phyloP scores from a whole-genome alignment of 2,329 filamentous ascomycete genomes.

The Verticillium alfalfae region DNA sequence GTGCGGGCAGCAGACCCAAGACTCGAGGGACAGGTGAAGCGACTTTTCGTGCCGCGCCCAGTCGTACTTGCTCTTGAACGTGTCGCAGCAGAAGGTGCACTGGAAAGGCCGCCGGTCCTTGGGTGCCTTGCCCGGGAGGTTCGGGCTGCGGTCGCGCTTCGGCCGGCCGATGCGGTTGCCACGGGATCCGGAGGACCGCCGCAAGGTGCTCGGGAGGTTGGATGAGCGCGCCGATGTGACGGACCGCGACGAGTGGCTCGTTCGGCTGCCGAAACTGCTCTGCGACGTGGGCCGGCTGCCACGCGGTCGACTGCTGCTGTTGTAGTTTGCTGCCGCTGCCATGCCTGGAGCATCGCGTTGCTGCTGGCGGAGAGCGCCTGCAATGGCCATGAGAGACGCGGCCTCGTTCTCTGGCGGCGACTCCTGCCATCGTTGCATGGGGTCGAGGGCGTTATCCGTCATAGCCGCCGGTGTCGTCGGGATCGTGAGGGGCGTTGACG shows the following conservation, averaged over 20 bases:
- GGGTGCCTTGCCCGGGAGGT: background rate
- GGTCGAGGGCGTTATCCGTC: constrained; percentile 14
- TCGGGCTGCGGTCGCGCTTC: background rate
- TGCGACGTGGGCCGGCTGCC: background rate
- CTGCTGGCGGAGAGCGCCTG: constrained; percentile 14
- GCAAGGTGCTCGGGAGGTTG: background rate
- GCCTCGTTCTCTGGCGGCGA: constrained; percentile 25
- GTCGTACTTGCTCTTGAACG: constrained; percentile 36
- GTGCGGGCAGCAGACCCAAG: constrained; percentile 34
- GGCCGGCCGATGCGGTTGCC: background rate
- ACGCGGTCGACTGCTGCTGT: background rate
- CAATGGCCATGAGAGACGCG: constrained; percentile 20
- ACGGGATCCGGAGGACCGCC: background rate
- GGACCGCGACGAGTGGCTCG: constrained; percentile 4
- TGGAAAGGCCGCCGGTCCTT: constrained; percentile 21
- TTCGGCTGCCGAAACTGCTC: constrained; percentile 3
- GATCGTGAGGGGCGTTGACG: constrained; percentile 45
- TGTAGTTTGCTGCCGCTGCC: background rate
- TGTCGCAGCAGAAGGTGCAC: constrained; percentile 40
- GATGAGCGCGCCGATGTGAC: constrained; percentile 4
- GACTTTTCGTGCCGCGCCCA: constrained; percentile 46
- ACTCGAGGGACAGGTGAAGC: constrained; percentile 37
- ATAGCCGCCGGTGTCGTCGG: constrained; percentile 35
- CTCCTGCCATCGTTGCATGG: constrained; percentile 23
- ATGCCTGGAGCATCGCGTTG: background rate